Base-by-base conservation (phyloP, 2,329 filamentous ascomycete species). In the Coniochaeta sp. region DNA sequence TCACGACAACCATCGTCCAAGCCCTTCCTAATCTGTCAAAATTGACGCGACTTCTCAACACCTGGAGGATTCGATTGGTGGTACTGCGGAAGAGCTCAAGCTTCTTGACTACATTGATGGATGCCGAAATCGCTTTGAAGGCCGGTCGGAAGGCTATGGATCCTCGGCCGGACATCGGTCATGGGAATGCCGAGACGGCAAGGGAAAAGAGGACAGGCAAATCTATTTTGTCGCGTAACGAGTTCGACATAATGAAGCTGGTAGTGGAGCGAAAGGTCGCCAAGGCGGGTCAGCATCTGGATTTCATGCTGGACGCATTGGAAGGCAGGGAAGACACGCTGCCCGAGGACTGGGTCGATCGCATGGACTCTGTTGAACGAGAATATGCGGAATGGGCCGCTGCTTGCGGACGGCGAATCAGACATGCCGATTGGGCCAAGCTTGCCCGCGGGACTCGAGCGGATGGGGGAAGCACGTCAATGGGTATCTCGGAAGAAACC, bases 1-100 rank as follows among this genome's bases (percentile, higher is more conserved):
- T 98, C 60, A 97, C 95, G 1, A 90, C 93, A 30, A 96, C 93
- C 36, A 89, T 96, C 19, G 76, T 99, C n/a, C 90, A 95, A 69
- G 86, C 91, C 3, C 80, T 99, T 22, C 95, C 95, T 1, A 88
- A 89, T 61, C 76, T 97, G 47, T 89, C 91, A 10, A 87, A 83
- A 59, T 75, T 99, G 24, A 86, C 85, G 59, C 81, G 83, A 9
- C 74, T 96, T n/a, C 78, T 98, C 57, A 84, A 86, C 60, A 81
- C 82, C 1, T 99, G 95, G 95, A 86, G 82, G 28, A 81, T 89
- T 44, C 88, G 95, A 22, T 75, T 98, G 16, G 76, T 83, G 1
- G 87, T 97, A 5, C 77, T 97, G 42, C 84, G 85, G 57, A 87
- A 88, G 66, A 83, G 93, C 0, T 90, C 93, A 0, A 75, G 78